Base-by-base conservation (phyloP, 1,284 basidiomycete genomes). In the Mycena sp. region DNA sequence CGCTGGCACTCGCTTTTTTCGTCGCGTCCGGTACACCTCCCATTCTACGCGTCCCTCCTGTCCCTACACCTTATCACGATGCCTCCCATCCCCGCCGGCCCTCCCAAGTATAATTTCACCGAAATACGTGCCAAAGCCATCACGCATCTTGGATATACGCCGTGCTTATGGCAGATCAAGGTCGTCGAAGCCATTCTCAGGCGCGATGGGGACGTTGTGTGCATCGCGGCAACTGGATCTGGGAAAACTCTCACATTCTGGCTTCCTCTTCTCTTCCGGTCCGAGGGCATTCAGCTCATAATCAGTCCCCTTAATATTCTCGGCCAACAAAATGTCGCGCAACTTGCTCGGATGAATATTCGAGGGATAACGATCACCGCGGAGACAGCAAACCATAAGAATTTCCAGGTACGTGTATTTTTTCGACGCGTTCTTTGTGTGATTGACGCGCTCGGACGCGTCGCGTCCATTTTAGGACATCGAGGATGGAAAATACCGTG, bases 81-180 rank as follows among this genome's bases (percentile, higher is more conserved):
- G 40, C 10, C 40, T 10, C 40, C 40, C 40, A 19, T 41, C 40
- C 10, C n/a, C 12, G 40, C 40, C 40, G 7, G n/a, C 7, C 40
- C n/a, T 6, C 40, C 40, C 40, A 17, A 41, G 40, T 41, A 41
- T 19, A 17, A 7, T 17, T 7, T 41, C n/a, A 6, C 7, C 16
- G 38, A 32, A 49, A 58, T 51, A 61, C 53, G 61, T 43, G 63
- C 19, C 9, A 30, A 26, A 26, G 48, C 53, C 11, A 23, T 46
- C 3, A 17, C 44, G 26, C n/a, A 19, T 6, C 63, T 70, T 41
- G 49, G 62, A n/a, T 28, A 52, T 17, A 23, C 40, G 17, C 70
- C 71, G 3, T 73, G 70, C 40, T 29, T 58, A 4, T 73, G 70
- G 70, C 71, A 73, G 55, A 56, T 71, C n/a, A 14, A 60, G 12